Conservation (phyloP, 768 basidiomycete genomes). For the Peribolospora baueri region DNA sequence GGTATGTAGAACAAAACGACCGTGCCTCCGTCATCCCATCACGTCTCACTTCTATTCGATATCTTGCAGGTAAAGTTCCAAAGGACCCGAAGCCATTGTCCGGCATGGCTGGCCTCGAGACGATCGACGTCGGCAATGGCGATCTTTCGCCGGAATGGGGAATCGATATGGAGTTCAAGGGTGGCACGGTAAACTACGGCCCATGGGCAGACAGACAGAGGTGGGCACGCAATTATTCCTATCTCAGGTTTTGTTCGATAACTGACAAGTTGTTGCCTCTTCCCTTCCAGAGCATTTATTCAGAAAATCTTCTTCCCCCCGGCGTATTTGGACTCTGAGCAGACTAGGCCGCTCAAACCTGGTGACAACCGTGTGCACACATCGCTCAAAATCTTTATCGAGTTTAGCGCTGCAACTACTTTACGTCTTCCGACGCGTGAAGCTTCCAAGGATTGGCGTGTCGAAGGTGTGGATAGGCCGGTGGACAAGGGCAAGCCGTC, state of each 20-base stretch:
- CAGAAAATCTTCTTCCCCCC: constrained; percentile 67
- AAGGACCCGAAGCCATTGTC: constrained; percentile 8
- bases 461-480: constrained; percentile 38
- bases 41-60: no score
- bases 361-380: constrained; percentile 71
- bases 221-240: constrained; percentile 20
- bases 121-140: constrained; percentile 55
- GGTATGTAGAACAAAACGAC: no score
- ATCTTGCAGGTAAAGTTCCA: constrained; percentile 36
- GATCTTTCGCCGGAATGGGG: constrained; percentile 84
- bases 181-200: constrained; percentile 57
- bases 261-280: not conserved
- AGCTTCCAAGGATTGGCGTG: constrained; percentile 86
- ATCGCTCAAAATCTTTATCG: constrained; percentile 50
- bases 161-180: constrained; percentile 52
- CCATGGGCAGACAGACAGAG: constrained; percentile 93
- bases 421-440: constrained; percentile 78
- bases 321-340: constrained; percentile 38
- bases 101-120: constrained; percentile 8
- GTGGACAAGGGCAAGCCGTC: constrained; percentile 27
- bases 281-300: constrained; percentile 33
- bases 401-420: constrained; percentile 50
- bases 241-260: not conserved
- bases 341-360: constrained; percentile 31
- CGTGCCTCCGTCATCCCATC: no score